Percentiles rank a stretch among this genome's conserved stretches.
Evolutionary conservation across 164 flowering plant species (phyloP).

Genomic region (Stephania japonica): DNA sequence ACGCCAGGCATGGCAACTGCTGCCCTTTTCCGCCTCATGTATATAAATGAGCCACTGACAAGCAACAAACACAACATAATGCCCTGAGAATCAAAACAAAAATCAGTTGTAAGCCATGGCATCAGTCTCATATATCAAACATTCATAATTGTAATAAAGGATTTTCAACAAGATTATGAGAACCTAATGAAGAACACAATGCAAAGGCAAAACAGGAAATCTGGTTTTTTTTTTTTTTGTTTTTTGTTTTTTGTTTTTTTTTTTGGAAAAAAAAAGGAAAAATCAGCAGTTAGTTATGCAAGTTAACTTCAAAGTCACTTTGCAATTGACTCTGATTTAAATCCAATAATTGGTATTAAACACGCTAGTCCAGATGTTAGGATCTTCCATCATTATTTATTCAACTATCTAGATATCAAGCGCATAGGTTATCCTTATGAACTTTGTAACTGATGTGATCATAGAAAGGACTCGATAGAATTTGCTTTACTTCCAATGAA

Average conservation of each 20-base stretch:
- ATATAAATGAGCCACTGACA: constrained; percentile 46
- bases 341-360: too few relatives aligned
- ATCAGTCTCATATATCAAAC: not conserved
- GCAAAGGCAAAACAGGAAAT: not conserved
- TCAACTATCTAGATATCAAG: too few relatives aligned
- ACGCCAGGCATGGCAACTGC: constrained; percentile 32
- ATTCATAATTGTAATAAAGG: not conserved
- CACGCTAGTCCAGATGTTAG: too few relatives aligned
- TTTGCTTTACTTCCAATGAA: not conserved
- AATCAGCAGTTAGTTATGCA: too few relatives aligned
- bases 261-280: too few relatives aligned
- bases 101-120: not conserved
- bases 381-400: too few relatives aligned
- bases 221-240: not conserved
- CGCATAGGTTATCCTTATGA: too few relatives aligned
- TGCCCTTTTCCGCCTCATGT: constrained; percentile 39
- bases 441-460: too few relatives aligned
- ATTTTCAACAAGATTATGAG: not conserved
- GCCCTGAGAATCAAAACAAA: constrained; percentile 31
- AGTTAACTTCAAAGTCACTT: too few relatives aligned
- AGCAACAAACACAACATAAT: constrained; percentile 41
- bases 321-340: too few relatives aligned
- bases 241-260: too few relatives aligned
- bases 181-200: not conserved
- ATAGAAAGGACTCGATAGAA: too few relatives aligned